phyloP scores from a whole-genome alignment of 176 grass and related monocot genomes.

The Paspalum notatum region DNA sequence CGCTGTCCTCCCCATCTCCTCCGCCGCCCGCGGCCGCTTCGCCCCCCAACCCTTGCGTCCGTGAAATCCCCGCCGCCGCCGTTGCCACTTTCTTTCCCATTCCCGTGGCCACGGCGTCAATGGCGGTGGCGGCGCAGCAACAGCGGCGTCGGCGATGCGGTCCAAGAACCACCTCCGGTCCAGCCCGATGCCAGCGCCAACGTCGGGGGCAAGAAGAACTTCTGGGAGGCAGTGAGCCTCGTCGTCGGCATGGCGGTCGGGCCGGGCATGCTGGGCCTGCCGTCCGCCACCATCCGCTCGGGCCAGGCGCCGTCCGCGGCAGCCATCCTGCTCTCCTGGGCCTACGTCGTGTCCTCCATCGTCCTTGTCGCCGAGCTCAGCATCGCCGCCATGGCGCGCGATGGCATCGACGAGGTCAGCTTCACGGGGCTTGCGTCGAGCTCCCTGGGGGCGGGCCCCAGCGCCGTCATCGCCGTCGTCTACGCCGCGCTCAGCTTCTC shows the following conservation, averaged over 20 bases:
- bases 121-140: constrained; percentile 36
- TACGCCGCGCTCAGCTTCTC: constrained; percentile 86
- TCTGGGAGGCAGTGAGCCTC: constrained; percentile 79
- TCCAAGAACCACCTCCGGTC: background rate
- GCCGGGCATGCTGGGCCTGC: constrained; percentile 81
- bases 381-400: constrained; percentile 63
- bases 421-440: constrained; percentile 83
- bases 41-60: background rate
- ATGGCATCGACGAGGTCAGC: constrained; percentile 64
- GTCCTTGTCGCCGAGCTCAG: constrained; percentile 79
- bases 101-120: constrained; percentile 35
- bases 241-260: constrained; percentile 79
- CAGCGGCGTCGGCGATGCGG: background rate
- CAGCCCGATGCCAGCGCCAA: too few species aligned
- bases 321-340: constrained; percentile 69
- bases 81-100: background rate
- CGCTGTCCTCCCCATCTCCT: background rate
- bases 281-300: constrained; percentile 74
- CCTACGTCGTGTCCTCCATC: constrained; percentile 82
- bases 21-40: background rate
- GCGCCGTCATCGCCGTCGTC: constrained; percentile 49
- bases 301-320: constrained; percentile 59
- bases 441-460: constrained; percentile 56
- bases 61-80: background rate
- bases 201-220: constrained; percentile 49